phyloP scores from a whole-genome alignment of 176 grass and related monocot species.

The Saccharum spontaneum region DNA sequence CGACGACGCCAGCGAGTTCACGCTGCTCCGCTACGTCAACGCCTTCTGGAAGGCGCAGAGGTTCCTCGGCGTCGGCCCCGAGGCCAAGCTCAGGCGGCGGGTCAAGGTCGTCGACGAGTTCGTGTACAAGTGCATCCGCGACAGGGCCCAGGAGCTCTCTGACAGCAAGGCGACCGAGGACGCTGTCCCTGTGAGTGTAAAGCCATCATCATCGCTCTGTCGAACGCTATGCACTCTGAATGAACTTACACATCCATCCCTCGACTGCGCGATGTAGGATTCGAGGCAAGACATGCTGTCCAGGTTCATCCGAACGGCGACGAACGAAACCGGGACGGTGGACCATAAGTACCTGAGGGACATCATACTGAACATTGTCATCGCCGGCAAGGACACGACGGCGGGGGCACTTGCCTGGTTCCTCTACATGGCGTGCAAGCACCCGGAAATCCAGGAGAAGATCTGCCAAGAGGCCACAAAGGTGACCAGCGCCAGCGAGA shows the following conservation, averaged over 20 bases:
- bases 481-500: slow-evolving; percentile 2
- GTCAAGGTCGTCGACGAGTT: slow-evolving; percentile 57
- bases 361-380: slow-evolving; percentile 62
- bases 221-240: not conserved
- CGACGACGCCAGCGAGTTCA: slow-evolving; percentile 68
- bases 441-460: slow-evolving; percentile 56
- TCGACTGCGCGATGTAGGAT: not conserved
- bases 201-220: not conserved
- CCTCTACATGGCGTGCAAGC: slow-evolving; percentile 65
- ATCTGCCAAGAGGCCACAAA: slow-evolving; percentile 35
- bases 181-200: not conserved
- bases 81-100: slow-evolving; percentile 35
- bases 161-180: not conserved
- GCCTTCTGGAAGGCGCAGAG: slow-evolving; percentile 53
- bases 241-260: not conserved
- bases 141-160: slow-evolving; percentile 29
- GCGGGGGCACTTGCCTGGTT: slow-evolving; percentile 63
- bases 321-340: slow-evolving; percentile 31
- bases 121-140: slow-evolving; percentile 42
- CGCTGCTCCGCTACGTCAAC: slow-evolving; percentile 51
- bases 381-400: slow-evolving; percentile 67
- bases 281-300: slow-evolving; percentile 51
- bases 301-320: slow-evolving; percentile 39
- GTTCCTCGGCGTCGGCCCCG: slow-evolving; percentile 47
- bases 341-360: slow-evolving; percentile 56